These are phyloP conservation scores for Pythium dissimile DNA, from an alignment of 352 stramenopile species.

Conservation along the genomic window DNA sequence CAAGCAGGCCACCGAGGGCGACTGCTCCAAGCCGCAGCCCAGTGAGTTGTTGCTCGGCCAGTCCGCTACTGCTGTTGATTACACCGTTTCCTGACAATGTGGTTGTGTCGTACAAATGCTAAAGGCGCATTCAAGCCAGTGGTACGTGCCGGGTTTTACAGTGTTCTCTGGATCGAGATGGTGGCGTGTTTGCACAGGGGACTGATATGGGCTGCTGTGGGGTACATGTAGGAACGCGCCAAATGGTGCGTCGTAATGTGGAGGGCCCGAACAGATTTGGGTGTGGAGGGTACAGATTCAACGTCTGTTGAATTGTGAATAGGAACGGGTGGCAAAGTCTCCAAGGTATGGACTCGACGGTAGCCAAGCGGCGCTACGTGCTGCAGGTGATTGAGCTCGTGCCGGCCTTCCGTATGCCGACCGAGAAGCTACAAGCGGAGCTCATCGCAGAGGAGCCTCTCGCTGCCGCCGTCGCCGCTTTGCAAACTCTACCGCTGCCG, in stretches of 20 bases:
- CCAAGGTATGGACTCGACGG: conserved; percentile 27
- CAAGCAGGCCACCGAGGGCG: conserved; percentile 71
- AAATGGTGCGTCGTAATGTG: conserved; percentile 40
- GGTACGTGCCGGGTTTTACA: conserved; percentile 16
- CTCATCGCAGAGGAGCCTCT: conserved; percentile 2
- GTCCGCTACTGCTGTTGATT: not conserved
- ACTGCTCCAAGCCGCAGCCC: conserved; percentile 50
- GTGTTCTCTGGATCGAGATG: not conserved
- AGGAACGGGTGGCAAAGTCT: conserved; percentile 56
- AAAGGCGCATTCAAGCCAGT: conserved; percentile 52
- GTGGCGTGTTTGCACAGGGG: not conserved
- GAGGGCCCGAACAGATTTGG: too few species aligned
- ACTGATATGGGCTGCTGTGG: not conserved
- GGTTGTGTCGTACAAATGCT: not conserved
- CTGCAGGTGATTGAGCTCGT: conserved; percentile 46
- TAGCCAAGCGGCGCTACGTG: conserved; percentile 53
- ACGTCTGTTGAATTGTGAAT: not conserved
- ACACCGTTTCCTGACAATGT: not conserved
- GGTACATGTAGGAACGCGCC: conserved; percentile 44
- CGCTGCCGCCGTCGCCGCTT: not conserved
- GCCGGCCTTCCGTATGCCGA: conserved; percentile 41
- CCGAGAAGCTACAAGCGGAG: not conserved
- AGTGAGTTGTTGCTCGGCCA: conserved; percentile 21
- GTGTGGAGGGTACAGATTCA: too few species aligned
- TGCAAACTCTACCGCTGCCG: not conserved